Base-by-base conservation (phyloP, 345 rosid genomes). In the Melaleuca alternifolia region DNA sequence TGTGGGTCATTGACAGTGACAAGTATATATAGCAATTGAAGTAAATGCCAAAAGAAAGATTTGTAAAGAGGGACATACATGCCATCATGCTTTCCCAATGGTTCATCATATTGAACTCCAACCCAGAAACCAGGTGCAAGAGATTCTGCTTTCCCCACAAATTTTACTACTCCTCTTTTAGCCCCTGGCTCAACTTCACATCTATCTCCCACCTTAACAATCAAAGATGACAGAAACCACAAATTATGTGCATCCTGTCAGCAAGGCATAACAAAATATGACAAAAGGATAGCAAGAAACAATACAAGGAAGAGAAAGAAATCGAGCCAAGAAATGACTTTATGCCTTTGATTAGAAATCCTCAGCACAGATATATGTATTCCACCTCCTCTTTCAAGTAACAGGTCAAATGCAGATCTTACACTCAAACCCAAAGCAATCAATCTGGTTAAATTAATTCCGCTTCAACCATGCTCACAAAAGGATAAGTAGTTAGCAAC, bases 51-150 rank as follows among this genome's bases (percentile, higher is more conserved):
- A 21, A 82, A 54, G 57, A 65, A 75, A 4, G 37, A 18, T 18
- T 20, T 53, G 51, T 18, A 30, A 62, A 62, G 97, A 37, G 85
- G 87, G 37, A 88, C 98, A 82, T 93, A 97, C 98, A 90, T 87
- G 92, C 99, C 98, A 84, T 97, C 98, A 86, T 97, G 99, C 92
- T 97, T 97, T 65, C 99, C 99, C 88, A 96, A 65, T 23, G 98
- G 99, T 90, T 97, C 99, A 88, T 97, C 98, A 88, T 93, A 95
- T 88, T 96, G 95, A 89, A 96, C 91, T 84, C 99, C 99, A 88
- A 97, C 91, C 99, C 97, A 96, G 86, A 94, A 96, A 89, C 99
- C 99, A 51, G 94, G 94, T 85, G 95, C 94, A 85, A 96, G 89
- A 44, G 96, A 86, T 90, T 96, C 96, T 50, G 98, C 98, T 89